Evolutionary conservation across 2,329 filamentous ascomycete genomes (phyloP), one percentile per base, ranked within the genome.

Genomic region (Hymenoscyphus linearis): DNA sequence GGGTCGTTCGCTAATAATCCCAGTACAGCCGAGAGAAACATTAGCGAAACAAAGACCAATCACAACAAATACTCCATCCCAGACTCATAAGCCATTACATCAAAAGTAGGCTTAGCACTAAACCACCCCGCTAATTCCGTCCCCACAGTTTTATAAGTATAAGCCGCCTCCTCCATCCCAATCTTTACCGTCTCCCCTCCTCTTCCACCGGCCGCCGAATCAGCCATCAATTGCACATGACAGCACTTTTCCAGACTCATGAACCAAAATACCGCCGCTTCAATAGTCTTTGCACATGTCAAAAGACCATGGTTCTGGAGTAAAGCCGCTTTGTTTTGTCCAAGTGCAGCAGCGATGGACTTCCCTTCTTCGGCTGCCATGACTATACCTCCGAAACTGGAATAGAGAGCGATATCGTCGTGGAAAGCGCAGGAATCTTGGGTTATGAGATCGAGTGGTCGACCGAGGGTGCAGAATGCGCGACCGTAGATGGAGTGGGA

Each of bases 81-180:
- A 3, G 31, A 25, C 37, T 57, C 55, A 35, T 44, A 22, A 12
- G 37, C 36, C 55, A 50, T 52, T 25, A 57, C 36, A 44, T 57
- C 55, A 57, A 57, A 57, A 16, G 55, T 57, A 27, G 55, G 55
- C 22, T 47, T 47, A 27, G 36, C 36, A 47, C 55, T 47, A 47
- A 82, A 70, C 79, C 78, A 83, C 0, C 79, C 80, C 66, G 82
- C 83, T 69, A 78, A 78, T 0, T 79, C 76, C 36, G 57, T 77
- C 1, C 88, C 88, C 1, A 91, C 78, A 1, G 83, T 80, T 72
- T 86, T 84, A 69, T 84, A 85, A 0, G 88, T 91, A 66, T 82
- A 88, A 16, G 73, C 76, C 0, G 88, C 88, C 70, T 91, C 88
- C 54, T 85, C 85, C 1, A 88, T 82, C 4, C 79, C 77, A 67